These are phyloP conservation scores for Talaromyces sp. DNA, from an alignment of 2,329 filamentous ascomycete genomes.

Conservation along the genomic window DNA sequence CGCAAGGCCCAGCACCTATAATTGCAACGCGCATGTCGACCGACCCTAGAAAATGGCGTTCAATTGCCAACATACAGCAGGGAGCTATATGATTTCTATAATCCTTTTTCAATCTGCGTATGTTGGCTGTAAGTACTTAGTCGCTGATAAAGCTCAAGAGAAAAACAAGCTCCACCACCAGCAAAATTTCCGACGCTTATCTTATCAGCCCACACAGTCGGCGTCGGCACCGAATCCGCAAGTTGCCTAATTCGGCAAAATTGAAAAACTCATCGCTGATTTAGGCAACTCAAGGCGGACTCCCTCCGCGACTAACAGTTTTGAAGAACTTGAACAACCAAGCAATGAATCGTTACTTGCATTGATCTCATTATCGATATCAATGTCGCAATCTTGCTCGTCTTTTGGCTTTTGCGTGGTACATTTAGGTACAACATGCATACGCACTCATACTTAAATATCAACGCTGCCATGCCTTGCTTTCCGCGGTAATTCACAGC, in stretches of 20 bases:
- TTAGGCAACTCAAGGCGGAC: too few species aligned
- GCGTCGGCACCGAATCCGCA: neutral
- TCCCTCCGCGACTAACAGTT: too few species aligned
- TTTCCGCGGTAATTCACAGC: neutral
- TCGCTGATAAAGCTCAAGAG: neutral
- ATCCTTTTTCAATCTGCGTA: neutral
- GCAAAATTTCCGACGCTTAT: neutral
- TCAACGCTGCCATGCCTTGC: neutral
- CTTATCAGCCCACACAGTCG: neutral
- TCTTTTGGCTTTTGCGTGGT: too few species aligned
- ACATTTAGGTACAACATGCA: too few species aligned
- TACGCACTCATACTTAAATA: too few species aligned
- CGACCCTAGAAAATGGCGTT: neutral
- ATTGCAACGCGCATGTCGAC: neutral
- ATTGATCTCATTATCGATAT: too few species aligned
- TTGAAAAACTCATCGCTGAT: too few species aligned
- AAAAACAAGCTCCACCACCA: neutral
- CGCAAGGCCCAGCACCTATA: slow-evolving; percentile 2
- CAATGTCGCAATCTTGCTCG: too few species aligned
- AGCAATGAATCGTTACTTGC: too few species aligned
- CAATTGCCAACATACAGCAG: neutral
- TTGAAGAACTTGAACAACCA: too few species aligned
- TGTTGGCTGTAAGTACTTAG: neutral
- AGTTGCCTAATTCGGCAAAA: too few species aligned
- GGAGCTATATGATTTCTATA: neutral